Evolutionary conservation across 805 yeast species (phyloP), one percentile per base, ranked within the genome.

Genomic region (Wickerhamomyces mucosus): DNA sequence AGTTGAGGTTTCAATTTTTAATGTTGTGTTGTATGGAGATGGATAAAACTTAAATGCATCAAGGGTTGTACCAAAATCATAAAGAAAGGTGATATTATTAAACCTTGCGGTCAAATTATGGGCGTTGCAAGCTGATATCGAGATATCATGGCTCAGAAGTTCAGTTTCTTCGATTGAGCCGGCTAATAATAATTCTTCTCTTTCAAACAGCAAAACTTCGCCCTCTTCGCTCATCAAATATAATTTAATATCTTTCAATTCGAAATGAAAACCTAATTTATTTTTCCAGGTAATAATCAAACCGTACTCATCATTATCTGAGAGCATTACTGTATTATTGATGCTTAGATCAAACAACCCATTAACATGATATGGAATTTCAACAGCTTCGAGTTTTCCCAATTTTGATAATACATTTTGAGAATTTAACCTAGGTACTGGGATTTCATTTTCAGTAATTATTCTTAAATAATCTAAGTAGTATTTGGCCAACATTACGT

Each of bases 11-110:
- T 28, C 37, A 13, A 45, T 27, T 4, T 8, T 15, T 7, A 50
- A 1, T 3, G 18, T 27, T 12, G 63, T 38, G 14, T 50, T 51
- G 7, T 36, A 28, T 3, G 30, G 25, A 0, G 31, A 20, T 4
- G 46, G 42, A 21, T 31, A 40, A 2, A 43, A 27, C n/a, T 22
- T 26, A 13, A 47, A 29, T 0, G 29, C n/a, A n/a, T n/a, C n/a
- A n/a, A n/a, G n/a, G n/a, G n/a, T n/a, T n/a, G n/a, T n/a, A n/a
- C n/a, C n/a, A n/a, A n/a, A n/a, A n/a, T n/a, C n/a, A n/a, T n/a
- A n/a, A n/a, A n/a, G n/a, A n/a, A n/a, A n/a, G n/a, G n/a, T n/a
- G n/a, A n/a, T n/a, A n/a, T n/a, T n/a, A n/a, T n/a, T n/a, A n/a
- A n/a, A n/a, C n/a, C n/a, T n/a, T n/a, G n/a, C n/a, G n/a, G n/a